A percentile compares a stretch with the other conserved stretches of the same genome.
Evolutionary conservation across 805 yeast species (phyloP).

Genomic region (Candida silvatica): DNA sequence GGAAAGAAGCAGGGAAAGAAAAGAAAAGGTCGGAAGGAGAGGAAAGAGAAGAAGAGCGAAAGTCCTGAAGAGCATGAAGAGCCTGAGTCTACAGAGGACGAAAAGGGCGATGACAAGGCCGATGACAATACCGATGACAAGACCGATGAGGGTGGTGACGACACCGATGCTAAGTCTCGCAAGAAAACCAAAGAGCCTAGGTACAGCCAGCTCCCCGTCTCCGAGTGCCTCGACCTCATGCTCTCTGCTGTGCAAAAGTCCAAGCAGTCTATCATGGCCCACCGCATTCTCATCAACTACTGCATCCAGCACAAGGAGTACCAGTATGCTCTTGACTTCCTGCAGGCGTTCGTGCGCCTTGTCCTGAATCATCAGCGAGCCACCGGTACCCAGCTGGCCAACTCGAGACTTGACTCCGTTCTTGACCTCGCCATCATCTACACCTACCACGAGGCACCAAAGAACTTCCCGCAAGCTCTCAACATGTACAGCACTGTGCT

Average conservation of each 20-base stretch:
- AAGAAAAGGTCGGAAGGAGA: neutral
- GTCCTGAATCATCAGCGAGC: conserved; percentile 39
- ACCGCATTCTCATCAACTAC: conserved; percentile 55
- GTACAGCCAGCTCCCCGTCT: conserved; percentile 16
- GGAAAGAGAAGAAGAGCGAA: neutral
- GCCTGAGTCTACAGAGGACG: no score
- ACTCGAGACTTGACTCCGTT: conserved; percentile 51
- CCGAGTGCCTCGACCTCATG: conserved; percentile 31
- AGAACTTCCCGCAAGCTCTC: conserved; percentile 69
- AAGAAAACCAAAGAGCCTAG: conserved; percentile 1
- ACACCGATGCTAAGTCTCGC: conserved; percentile 4
- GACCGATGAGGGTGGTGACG: conserved; percentile 5
- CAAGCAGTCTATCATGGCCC: conserved; percentile 43
- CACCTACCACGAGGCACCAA: conserved; percentile 85
- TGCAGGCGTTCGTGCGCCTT: conserved; percentile 50
- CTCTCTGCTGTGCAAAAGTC: conserved; percentile 29
- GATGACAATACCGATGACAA: conserved; percentile 10
- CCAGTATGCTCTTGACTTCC: conserved; percentile 48
- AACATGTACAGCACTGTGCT: conserved; percentile 61
- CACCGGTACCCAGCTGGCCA: conserved; percentile 37
- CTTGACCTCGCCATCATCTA: conserved; percentile 67
- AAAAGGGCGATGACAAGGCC: conserved; percentile 8
- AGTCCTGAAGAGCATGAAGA: no score
- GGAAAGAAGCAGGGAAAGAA: conserved; percentile 5
- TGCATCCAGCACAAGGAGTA: conserved; percentile 56